phyloP scores from a whole-genome alignment of 2,329 filamentous ascomycete genomes.

The Colletotrichum sp. region DNA sequence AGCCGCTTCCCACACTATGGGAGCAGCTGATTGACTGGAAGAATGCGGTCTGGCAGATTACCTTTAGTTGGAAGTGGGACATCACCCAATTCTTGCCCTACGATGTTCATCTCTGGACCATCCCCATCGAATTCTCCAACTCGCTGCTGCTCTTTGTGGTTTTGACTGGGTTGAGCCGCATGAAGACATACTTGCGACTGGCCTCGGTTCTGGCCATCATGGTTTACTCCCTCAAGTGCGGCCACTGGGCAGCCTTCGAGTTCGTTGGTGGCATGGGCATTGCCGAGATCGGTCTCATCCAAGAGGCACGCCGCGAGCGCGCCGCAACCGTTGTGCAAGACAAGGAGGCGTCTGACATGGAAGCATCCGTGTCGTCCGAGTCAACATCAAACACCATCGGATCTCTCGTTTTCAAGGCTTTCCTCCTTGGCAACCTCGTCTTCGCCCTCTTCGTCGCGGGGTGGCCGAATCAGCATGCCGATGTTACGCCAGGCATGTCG shows the following conservation, averaged over 20 bases:
- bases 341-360: constrained; percentile 14
- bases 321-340: constrained; percentile 11
- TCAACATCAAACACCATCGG: neutral
- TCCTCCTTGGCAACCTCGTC: constrained; percentile 29
- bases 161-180: constrained; percentile 37
- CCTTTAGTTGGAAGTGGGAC: constrained; percentile 34
- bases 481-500: constrained; percentile 36
- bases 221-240: constrained; percentile 41
- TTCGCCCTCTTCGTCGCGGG: constrained; percentile 40
- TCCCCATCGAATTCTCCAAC: constrained; percentile 51
- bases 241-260: constrained; percentile 48
- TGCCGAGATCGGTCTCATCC: constrained; percentile 47
- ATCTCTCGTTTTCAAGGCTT: constrained; percentile 25
- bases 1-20: constrained; percentile 27
- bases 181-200: constrained; percentile 37
- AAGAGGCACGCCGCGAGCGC: constrained; percentile 22
- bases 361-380: neutral
- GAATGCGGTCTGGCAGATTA: constrained; percentile 27
- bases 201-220: constrained; percentile 34
- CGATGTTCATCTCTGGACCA: constrained; percentile 53
- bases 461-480: constrained; percentile 42
- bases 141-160: constrained; percentile 50
- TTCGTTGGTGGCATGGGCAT: constrained; percentile 52
- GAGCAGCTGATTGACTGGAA: constrained; percentile 32
- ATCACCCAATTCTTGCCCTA: constrained; percentile 33